Evolutionary conservation across 2,329 filamentous ascomycete species (phyloP).

Genomic region (Penicillium rolfsii): DNA sequence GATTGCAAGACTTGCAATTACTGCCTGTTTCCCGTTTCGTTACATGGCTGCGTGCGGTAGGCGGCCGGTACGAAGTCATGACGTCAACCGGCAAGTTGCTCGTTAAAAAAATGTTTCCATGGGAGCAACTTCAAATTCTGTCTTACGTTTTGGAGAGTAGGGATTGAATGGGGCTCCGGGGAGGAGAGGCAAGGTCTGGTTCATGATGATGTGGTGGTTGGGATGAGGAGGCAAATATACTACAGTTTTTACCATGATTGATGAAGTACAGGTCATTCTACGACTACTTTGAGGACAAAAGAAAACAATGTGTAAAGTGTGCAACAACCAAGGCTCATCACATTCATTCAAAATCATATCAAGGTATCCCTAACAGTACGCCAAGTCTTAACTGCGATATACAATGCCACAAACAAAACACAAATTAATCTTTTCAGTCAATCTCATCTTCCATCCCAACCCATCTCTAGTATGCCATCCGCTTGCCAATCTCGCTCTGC

Average conservation of each 20-base stretch:
- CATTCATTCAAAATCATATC: background rate
- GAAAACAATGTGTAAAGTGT: background rate
- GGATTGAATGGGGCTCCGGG: background rate
- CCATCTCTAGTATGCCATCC: constrained; percentile 55
- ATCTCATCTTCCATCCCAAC: background rate
- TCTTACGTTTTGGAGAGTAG: background rate
- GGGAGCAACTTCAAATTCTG: background rate
- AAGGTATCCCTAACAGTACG: constrained; percentile 5
- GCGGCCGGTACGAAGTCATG: background rate
- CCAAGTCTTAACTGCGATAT: constrained; percentile 6
- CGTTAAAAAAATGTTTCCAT: background rate
- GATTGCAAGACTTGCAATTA: background rate
- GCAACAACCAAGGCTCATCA: background rate
- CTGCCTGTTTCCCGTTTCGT: background rate
- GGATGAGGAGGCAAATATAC: background rate
- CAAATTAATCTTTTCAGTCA: background rate
- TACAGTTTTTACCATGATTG: background rate
- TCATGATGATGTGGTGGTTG: background rate
- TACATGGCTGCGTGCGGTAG: background rate
- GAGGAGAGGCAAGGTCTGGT: background rate
- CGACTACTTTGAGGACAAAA: background rate
- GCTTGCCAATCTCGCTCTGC: constrained; percentile 85
- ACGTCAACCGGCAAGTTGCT: background rate
- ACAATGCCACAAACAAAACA: constrained; percentile 8
- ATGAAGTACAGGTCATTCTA: background rate